A percentile compares a stretch with the other conserved stretches of the same genome.
phyloP scores from a whole-genome alignment of 257 asterid genomes.

The Hygrophila difformis region DNA sequence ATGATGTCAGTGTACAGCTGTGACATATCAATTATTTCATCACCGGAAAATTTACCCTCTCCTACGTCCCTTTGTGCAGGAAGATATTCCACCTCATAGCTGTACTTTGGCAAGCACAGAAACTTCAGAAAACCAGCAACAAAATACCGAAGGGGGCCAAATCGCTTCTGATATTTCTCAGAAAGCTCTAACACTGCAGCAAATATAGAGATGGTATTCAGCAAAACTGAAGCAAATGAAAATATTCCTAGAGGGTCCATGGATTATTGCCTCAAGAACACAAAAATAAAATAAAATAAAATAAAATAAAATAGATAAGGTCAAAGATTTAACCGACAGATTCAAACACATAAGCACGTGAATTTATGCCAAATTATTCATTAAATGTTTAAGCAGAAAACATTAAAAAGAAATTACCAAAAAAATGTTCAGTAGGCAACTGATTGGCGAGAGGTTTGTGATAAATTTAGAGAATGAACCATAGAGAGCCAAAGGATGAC shows the following conservation, averaged over 20 bases:
- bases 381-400: too few relatives aligned
- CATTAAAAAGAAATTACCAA: too few relatives aligned
- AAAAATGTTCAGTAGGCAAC: too few relatives aligned
- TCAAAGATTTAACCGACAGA: too few relatives aligned
- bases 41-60: conserved; percentile 39
- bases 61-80: conserved; percentile 52
- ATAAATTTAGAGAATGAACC: too few relatives aligned
- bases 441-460: too few relatives aligned
- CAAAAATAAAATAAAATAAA: neutral
- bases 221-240: neutral
- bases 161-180: conserved; percentile 84
- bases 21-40: conserved; percentile 68
- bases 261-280: too few relatives aligned
- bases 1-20: conserved; percentile 85
- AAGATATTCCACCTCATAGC: conserved; percentile 82
- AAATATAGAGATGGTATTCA: conserved; percentile 8
- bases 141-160: conserved; percentile 91
- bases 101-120: conserved; percentile 89
- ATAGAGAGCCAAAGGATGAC: too few relatives aligned
- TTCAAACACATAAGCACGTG: too few relatives aligned
- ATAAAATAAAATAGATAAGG: too few relatives aligned
- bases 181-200: conserved; percentile 87
- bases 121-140: conserved; percentile 95
- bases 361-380: too few relatives aligned
- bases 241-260: too few relatives aligned